Evolutionary conservation across 768 basidiomycete species (phyloP).

Genomic region (Rhodosporidiobolus odoratus): DNA sequence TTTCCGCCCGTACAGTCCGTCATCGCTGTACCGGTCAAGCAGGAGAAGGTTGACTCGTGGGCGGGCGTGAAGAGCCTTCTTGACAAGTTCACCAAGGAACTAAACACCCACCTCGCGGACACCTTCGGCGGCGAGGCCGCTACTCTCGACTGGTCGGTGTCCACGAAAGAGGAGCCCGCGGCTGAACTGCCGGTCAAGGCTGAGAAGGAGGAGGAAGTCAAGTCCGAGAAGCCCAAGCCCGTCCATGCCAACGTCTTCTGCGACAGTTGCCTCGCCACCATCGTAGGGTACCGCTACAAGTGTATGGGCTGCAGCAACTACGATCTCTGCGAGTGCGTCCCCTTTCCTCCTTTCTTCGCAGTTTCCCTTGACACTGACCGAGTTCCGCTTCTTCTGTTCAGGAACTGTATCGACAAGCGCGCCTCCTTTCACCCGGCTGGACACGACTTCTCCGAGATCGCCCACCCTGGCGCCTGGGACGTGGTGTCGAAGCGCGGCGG

Average conservation of each 20-base stretch:
- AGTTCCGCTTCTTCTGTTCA: not conserved
- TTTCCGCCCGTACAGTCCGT: not conserved
- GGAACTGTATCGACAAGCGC: conserved; percentile 23
- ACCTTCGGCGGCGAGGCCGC: conserved; percentile 34
- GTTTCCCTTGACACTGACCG: not conserved
- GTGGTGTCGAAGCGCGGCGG: not conserved
- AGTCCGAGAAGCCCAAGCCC: not conserved
- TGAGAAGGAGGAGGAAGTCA: not conserved
- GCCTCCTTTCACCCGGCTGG: conserved; percentile 10
- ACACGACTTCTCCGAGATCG: conserved; percentile 26
- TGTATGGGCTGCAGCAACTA: conserved; percentile 48
- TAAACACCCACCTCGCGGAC: conserved; percentile 35
- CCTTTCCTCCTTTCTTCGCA: not conserved
- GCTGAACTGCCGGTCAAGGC: not conserved
- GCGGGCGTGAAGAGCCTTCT: conserved; percentile 11
- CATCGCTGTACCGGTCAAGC: not conserved
- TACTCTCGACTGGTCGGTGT: conserved; percentile 4
- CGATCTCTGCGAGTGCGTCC: conserved; percentile 22
- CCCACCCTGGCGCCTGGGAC: not conserved
- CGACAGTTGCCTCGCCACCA: conserved; percentile 44
- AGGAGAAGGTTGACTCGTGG: conserved; percentile 15
- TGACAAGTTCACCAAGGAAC: conserved; percentile 24
- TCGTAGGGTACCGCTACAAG: conserved; percentile 69
- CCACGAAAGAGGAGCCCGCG: too few relatives aligned
- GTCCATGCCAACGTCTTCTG: conserved; percentile 27